A percentile compares a stretch with the other conserved stretches of the same genome.
phyloP scores from a whole-genome alignment of 2,329 filamentous ascomycete species.

The Clarireedia monteithiana region DNA sequence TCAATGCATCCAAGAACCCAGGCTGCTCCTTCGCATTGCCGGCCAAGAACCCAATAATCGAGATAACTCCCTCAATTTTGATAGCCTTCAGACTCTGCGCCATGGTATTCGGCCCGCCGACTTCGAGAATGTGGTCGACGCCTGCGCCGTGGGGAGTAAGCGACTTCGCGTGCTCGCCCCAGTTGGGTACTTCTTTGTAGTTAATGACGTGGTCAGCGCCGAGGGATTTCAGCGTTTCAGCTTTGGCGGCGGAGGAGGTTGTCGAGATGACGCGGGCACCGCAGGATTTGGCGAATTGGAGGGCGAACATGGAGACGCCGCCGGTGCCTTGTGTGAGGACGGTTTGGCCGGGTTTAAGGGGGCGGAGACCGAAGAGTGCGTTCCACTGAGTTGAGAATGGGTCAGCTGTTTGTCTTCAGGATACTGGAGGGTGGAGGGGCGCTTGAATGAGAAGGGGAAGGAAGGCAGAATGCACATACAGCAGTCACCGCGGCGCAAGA shows the following conservation, averaged over 20 bases:
- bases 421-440: neutral
- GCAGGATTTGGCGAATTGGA: slow-evolving; percentile 35
- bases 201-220: slow-evolving; percentile 39
- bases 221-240: slow-evolving; percentile 30
- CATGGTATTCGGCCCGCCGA: slow-evolving; percentile 34
- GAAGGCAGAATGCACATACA: neutral
- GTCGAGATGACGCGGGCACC: slow-evolving; percentile 37
- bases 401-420: neutral
- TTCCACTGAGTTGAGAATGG: slow-evolving; percentile 38
- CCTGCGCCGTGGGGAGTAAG: slow-evolving; percentile 32
- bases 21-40: slow-evolving; percentile 20
- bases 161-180: slow-evolving; percentile 33
- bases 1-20: slow-evolving; percentile 27
- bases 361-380: slow-evolving; percentile 42
- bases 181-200: slow-evolving; percentile 34
- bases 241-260: slow-evolving; percentile 33
- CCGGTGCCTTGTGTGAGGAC: slow-evolving; percentile 37
- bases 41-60: slow-evolving; percentile 33
- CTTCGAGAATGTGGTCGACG: slow-evolving; percentile 38
- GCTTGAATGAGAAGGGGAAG: neutral
- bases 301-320: slow-evolving; percentile 33
- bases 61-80: slow-evolving; percentile 35
- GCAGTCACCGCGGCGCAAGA: slow-evolving; percentile 46
- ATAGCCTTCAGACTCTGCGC: slow-evolving; percentile 34
- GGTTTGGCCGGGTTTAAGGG: slow-evolving; percentile 29